Base-by-base conservation (phyloP, 768 basidiomycete genomes). In the Rhizopogon vesiculosus region DNA sequence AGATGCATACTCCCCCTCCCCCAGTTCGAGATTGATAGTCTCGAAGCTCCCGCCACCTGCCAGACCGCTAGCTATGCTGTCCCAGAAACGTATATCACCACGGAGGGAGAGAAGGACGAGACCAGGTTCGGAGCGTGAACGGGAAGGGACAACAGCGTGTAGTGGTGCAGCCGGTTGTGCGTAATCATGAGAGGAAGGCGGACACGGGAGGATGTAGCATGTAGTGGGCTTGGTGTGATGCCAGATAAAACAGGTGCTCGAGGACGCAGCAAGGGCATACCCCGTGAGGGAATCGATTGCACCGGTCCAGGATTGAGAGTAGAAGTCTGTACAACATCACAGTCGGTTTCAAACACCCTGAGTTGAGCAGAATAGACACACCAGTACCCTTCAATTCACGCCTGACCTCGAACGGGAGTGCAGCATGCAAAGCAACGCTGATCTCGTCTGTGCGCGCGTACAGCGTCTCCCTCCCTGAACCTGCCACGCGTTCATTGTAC, bases 71-170 rank as follows among this genome's bases (percentile, higher is more conserved):
- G 86, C 86, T 42, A 95, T 87, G 57, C 85, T 87, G 54, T 93
- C 87, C 94, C 94, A 98, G 67, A 91, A 90, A 39, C 90, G 83
- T 54, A 92, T 72, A 59, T 84, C 76, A 4, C 94, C 94, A 0
- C 78, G 72, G 6, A 80, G 72, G 7, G 88, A 87, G 49, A 91
- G 72, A 51, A 95, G 79, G 42, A 97, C 83, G 40, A 96, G 81
- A 25, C 93, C 93, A 3, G 94, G 94, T 72, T 98, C 94, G 45
- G 66, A 60, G 16, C 66, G 68, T 31, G 63, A 63, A 42, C 89
- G 82, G 12, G 82, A 77, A 15, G 90, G 87, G 19, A 91, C 81
- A 15, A 93, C 79, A 2, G 71, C 74, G 42, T 78, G 70, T 44
- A 74, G 66, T 5, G 78, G 78, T 8, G 76, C 66, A 40, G 82